A percentile compares a stretch with the other conserved stretches of the same genome.
These are phyloP conservation scores for Thinopyrum obtusiflorum DNA, from an alignment of 202 grass and related monocot species.

Conservation along the genomic window DNA sequence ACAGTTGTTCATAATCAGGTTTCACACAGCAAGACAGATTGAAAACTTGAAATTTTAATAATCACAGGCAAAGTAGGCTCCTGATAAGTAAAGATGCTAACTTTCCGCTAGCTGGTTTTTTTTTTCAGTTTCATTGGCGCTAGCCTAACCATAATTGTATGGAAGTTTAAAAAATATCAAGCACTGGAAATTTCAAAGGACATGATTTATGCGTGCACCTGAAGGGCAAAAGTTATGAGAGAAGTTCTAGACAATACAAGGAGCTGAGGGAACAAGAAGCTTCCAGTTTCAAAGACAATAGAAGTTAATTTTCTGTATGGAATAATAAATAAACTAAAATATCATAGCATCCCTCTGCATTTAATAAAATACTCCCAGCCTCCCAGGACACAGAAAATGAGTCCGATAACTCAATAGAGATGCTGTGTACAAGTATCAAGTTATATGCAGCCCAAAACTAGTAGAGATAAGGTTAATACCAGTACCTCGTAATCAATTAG, in stretches of 20 bases:
- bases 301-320: background rate
- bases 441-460: background rate
- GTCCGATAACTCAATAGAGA: background rate
- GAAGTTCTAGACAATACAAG: background rate
- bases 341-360: background rate
- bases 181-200: constrained; percentile 4
- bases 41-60: background rate
- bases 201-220: constrained; percentile 14
- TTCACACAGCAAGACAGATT: background rate
- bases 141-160: constrained; percentile 1
- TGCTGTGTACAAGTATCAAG: constrained; percentile 1
- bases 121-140: background rate
- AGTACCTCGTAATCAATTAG: constrained; percentile 94
- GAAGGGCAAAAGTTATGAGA: background rate
- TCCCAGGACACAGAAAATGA: background rate
- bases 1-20: background rate
- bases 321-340: background rate
- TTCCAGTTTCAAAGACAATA: background rate
- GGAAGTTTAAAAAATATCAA: constrained; percentile 5
- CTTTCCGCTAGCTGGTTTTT: background rate
- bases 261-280: background rate
- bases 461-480: background rate
- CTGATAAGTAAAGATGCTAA: background rate
- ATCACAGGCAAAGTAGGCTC: background rate
- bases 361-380: too few relatives aligned